Percentiles rank a stretch among this genome's conserved stretches.
These are phyloP conservation scores for Candida sithepensis DNA, from an alignment of 805 yeast genomes.

Conservation along the genomic window DNA sequence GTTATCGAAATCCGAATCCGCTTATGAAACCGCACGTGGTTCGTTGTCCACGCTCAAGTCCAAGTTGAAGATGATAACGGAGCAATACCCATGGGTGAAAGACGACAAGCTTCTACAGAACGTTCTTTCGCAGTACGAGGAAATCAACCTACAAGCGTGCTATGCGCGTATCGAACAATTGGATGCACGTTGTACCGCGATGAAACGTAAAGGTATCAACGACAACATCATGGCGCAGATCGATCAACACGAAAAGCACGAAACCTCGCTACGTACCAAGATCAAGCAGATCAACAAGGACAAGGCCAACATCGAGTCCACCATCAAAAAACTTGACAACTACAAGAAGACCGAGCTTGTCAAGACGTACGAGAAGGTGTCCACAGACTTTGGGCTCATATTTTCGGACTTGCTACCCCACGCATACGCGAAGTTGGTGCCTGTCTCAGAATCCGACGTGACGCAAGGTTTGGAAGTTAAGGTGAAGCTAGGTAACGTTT, in stretches of 20 bases:
- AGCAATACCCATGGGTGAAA: constrained; percentile 67
- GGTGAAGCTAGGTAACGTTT: constrained; percentile 84
- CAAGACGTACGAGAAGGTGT: constrained; percentile 82
- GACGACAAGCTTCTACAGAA: constrained; percentile 57
- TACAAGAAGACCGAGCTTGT: constrained; percentile 80
- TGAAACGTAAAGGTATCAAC: constrained; percentile 76
- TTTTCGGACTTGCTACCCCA: constrained; percentile 87
- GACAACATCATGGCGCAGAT: constrained; percentile 86
- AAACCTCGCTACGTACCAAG: constrained; percentile 69
- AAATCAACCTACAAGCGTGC: constrained; percentile 60
- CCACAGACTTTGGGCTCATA: constrained; percentile 83
- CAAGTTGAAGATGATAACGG: constrained; percentile 43
- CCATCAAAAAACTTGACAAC: constrained; percentile 77
- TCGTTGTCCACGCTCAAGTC: constrained; percentile 26
- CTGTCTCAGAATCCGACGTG: constrained; percentile 74
- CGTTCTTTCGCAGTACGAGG: constrained; percentile 58
- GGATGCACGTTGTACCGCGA: constrained; percentile 54
- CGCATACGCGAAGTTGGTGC: constrained; percentile 84
- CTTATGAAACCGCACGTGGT: constrained; percentile 36
- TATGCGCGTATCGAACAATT: constrained; percentile 54
- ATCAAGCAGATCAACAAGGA: constrained; percentile 85
- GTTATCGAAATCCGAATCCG: constrained; percentile 52
- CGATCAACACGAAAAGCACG: constrained; percentile 88
- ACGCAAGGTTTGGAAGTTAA: constrained; percentile 88
- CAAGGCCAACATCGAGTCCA: constrained; percentile 83